A percentile compares a stretch with the other conserved stretches of the same genome.
These are phyloP conservation scores for Trichoderma koningiopsis DNA, from an alignment of 2,329 filamentous ascomycete species.

Conservation along the genomic window DNA sequence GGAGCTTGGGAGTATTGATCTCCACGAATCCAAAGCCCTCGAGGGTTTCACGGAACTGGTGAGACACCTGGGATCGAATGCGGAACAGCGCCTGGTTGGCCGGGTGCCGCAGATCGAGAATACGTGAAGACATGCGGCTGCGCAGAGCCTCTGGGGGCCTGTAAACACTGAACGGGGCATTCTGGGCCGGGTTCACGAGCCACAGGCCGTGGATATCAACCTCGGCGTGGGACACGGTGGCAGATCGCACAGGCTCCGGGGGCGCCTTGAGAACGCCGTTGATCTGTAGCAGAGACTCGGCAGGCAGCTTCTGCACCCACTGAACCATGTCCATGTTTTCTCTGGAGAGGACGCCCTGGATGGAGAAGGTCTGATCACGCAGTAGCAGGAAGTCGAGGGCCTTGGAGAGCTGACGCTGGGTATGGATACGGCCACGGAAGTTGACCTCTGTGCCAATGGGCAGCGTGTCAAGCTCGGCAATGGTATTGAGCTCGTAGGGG, in stretches of 20 bases:
- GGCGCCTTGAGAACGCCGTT: conserved; percentile 73
- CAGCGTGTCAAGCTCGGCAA: conserved; percentile 42
- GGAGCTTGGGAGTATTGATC: conserved; percentile 90
- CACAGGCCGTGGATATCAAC: conserved; percentile 64
- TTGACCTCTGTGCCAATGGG: conserved; percentile 45
- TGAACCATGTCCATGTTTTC: conserved; percentile 72
- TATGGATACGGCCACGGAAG: conserved; percentile 50
- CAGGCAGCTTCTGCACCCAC: conserved; percentile 81
- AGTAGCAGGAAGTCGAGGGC: conserved; percentile 84
- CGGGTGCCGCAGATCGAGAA: conserved; percentile 83
- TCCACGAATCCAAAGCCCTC: conserved; percentile 81
- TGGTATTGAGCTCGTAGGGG: conserved; percentile 44
- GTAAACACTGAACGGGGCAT: conserved; percentile 55
- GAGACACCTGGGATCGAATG: conserved; percentile 77
- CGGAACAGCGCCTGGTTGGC: conserved; percentile 87
- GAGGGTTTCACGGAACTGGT: conserved; percentile 75
- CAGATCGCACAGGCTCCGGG: conserved; percentile 72
- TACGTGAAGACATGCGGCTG: conserved; percentile 74
- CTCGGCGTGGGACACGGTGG: conserved; percentile 75
- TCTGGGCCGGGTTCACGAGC: conserved; percentile 53
- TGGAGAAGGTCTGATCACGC: conserved; percentile 78
- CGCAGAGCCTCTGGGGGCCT: conserved; percentile 66
- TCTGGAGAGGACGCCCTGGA: conserved; percentile 74
- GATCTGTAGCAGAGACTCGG: conserved; percentile 78
- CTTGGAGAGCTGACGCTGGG: conserved; percentile 78